Conservation (phyloP, 371 early-diverging fungal genomes). For the Syncephalastrum monosporum region DNA sequence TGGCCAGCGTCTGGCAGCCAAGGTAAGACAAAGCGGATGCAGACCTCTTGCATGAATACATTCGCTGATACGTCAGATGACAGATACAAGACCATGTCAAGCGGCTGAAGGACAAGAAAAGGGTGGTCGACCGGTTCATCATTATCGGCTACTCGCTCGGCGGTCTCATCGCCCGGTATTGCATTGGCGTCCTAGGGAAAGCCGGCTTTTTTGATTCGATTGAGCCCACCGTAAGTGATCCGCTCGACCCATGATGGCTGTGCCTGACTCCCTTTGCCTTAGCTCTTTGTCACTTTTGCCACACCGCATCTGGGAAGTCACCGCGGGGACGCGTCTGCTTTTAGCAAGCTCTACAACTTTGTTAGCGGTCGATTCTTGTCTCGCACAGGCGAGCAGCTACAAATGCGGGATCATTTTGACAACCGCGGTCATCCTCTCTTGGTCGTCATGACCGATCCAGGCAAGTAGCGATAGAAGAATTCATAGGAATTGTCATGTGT, state of each 20-base stretch:
- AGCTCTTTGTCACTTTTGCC: slow-evolving; percentile 72
- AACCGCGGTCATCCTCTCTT: slow-evolving; percentile 44
- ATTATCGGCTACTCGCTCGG: slow-evolving; percentile 83
- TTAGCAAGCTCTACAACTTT: slow-evolving; percentile 51
- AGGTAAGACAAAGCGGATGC: slow-evolving; percentile 25
- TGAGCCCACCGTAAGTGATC: slow-evolving; percentile 47
- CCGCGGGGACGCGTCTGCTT: slow-evolving; percentile 23
- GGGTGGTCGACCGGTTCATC: slow-evolving; percentile 56
- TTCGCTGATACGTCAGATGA: not conserved
- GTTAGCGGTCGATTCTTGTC: slow-evolving; percentile 49
- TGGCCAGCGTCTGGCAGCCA: slow-evolving; percentile 48
- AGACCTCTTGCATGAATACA: slow-evolving; percentile 2
- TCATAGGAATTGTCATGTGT: slow-evolving; percentile 2
- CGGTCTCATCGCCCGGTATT: slow-evolving; percentile 75
- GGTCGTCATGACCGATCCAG: slow-evolving; percentile 10
- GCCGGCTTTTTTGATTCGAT: slow-evolving; percentile 54
- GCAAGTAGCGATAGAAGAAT: slow-evolving; percentile 8
- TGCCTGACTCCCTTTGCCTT: slow-evolving; percentile 9
- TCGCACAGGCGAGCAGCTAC: slow-evolving; percentile 63
- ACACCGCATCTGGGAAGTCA: slow-evolving; percentile 78
- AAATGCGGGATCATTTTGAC: slow-evolving; percentile 44
- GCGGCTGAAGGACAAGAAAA: slow-evolving; percentile 10
- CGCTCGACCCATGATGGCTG: not conserved
- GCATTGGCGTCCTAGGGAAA: slow-evolving; percentile 63
- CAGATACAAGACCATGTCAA: slow-evolving; percentile 19